phyloP scores from a whole-genome alignment of 1,139 yeast species.

The Hanseniaspora gamundiae region DNA sequence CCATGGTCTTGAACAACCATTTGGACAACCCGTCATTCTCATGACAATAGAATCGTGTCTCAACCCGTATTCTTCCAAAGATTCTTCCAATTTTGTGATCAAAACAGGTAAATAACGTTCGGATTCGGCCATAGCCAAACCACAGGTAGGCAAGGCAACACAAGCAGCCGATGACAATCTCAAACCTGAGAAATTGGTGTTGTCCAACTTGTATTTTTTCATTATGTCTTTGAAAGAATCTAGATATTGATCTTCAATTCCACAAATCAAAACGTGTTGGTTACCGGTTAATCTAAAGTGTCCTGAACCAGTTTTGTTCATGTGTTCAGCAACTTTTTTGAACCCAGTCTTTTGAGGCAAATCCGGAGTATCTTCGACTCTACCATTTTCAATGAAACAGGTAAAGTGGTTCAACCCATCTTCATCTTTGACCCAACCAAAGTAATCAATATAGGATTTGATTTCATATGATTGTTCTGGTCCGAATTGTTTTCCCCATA shows the following conservation, averaged over 20 bases:
- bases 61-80: slow-evolving; percentile 82
- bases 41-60: slow-evolving; percentile 90
- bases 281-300: slow-evolving; percentile 92
- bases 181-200: slow-evolving; percentile 70
- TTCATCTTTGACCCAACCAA: slow-evolving; percentile 93
- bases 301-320: slow-evolving; percentile 46
- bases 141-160: slow-evolving; percentile 98
- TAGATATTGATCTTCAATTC: slow-evolving; percentile 58
- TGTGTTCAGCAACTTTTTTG: slow-evolving; percentile 59
- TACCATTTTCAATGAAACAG: slow-evolving; percentile 90
- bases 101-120: slow-evolving; percentile 87
- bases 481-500: slow-evolving; percentile 65
- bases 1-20: slow-evolving; percentile 99
- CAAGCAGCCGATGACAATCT: slow-evolving; percentile 91
- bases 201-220: slow-evolving; percentile 69
- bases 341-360: slow-evolving; percentile 86
- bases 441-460: slow-evolving; percentile 79
- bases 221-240: slow-evolving; percentile 49
- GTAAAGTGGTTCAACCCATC: slow-evolving; percentile 81
- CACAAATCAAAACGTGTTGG: slow-evolving; percentile 77
- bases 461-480: slow-evolving; percentile 62
- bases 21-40: slow-evolving; percentile 99
- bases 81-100: slow-evolving; percentile 66
- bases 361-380: slow-evolving; percentile 87
- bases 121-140: slow-evolving; percentile 97